Evolutionary conservation across 1,284 basidiomycete species (phyloP).

Genomic region (Ustanciosporium gigantosporum): DNA sequence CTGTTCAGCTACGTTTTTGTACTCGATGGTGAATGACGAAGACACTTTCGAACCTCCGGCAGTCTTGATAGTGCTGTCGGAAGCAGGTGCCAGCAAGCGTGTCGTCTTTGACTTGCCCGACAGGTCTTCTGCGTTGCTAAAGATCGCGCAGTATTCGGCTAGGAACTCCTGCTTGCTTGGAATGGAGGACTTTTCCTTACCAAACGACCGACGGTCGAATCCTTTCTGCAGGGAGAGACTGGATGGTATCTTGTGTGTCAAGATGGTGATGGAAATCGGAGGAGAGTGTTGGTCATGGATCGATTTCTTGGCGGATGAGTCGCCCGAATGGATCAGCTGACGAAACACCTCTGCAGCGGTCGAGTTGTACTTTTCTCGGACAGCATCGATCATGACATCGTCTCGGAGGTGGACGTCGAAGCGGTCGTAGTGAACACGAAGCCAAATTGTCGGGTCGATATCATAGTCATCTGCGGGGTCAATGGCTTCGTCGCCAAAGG

Average conservation of each 20-base stretch:
- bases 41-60: slow-evolving; percentile 43
- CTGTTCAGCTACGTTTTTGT: slow-evolving; percentile 74
- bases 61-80: slow-evolving; percentile 36
- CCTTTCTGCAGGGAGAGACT: slow-evolving; percentile 65
- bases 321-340: slow-evolving; percentile 41
- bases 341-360: slow-evolving; percentile 53
- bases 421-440: slow-evolving; percentile 83
- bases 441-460: slow-evolving; percentile 67
- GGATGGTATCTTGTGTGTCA: slow-evolving; percentile 61
- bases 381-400: slow-evolving; percentile 62
- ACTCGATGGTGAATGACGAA: slow-evolving; percentile 71
- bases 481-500: slow-evolving; percentile 6
- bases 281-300: slow-evolving; percentile 28
- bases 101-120: slow-evolving; percentile 70
- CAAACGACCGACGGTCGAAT: slow-evolving; percentile 42
- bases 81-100: slow-evolving; percentile 55
- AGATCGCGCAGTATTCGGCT: slow-evolving; percentile 71
- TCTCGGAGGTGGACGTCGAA: slow-evolving; percentile 88
- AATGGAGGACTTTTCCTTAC: slow-evolving; percentile 18
- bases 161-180: slow-evolving; percentile 47
- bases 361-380: slow-evolving; percentile 51
- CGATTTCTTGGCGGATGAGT: slow-evolving; percentile 65
- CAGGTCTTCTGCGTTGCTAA: slow-evolving; percentile 78
- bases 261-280: slow-evolving; percentile 50
- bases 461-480: slow-evolving; percentile 37